Evolutionary conservation across 208 protist genomes (phyloP).

Genomic region (Leishmania tropica): DNA sequence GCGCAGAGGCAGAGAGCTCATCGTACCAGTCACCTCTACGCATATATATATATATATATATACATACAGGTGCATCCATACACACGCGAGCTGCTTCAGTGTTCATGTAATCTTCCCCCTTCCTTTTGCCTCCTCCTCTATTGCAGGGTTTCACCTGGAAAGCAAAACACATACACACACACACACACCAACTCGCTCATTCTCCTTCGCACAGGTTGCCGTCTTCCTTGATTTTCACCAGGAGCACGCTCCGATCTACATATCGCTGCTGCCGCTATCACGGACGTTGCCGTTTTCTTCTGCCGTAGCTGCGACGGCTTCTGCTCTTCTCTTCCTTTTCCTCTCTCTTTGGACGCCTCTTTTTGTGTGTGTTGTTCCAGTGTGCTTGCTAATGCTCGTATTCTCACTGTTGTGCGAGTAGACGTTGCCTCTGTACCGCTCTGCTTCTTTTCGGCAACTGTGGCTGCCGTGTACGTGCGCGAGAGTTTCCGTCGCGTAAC

Average conservation of each 20-base stretch:
- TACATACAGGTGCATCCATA: not conserved
- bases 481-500: not conserved
- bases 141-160: not conserved
- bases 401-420: not conserved
- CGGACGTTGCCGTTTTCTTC: not conserved
- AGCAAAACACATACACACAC: not conserved
- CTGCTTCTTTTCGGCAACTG: not conserved
- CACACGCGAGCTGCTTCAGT: not conserved
- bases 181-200: not conserved
- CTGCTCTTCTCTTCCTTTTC: not conserved
- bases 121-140: not conserved
- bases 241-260: not conserved
- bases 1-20: too few relatives aligned
- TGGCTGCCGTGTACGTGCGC: not conserved
- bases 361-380: not conserved
- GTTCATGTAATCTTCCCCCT: conserved; percentile 17
- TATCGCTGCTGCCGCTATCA: not conserved
- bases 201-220: not conserved
- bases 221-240: conserved; percentile 14
- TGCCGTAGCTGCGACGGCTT: not conserved
- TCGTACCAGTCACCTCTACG: not conserved
- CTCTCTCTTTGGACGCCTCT: not conserved
- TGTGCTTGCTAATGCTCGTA: not conserved
- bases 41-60: not conserved
- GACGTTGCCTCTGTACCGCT: not conserved